These are phyloP conservation scores for Yamadazyma scolyti DNA, from an alignment of 805 yeast species.

Conservation along the genomic window DNA sequence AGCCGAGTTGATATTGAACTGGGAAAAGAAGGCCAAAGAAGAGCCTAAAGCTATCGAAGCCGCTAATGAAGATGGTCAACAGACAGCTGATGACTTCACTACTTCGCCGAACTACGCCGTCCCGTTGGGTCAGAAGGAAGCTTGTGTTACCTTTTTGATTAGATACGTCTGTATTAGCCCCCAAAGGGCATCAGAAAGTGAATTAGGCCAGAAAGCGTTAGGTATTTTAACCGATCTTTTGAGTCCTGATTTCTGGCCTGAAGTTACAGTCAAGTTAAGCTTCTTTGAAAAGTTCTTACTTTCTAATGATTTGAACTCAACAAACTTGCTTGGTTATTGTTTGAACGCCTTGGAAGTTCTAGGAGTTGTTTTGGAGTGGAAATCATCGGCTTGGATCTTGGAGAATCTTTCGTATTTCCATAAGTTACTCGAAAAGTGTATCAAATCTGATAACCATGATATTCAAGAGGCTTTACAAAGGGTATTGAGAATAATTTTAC, in stretches of 20 bases:
- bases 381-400: slow-evolving; percentile 73
- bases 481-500: slow-evolving; percentile 64
- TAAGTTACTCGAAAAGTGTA: slow-evolving; percentile 71
- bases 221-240: slow-evolving; percentile 71
- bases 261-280: slow-evolving; percentile 78
- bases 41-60: slow-evolving; percentile 4
- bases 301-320: slow-evolving; percentile 68
- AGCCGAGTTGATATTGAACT: slow-evolving; percentile 76
- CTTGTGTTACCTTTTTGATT: slow-evolving; percentile 83
- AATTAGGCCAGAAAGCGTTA: slow-evolving; percentile 76
- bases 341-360: slow-evolving; percentile 89
- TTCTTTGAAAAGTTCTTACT: slow-evolving; percentile 86
- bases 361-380: slow-evolving; percentile 77
- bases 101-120: slow-evolving; percentile 52
- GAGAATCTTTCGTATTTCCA: slow-evolving; percentile 67
- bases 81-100: slow-evolving; percentile 31
- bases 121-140: slow-evolving; percentile 80
- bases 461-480: slow-evolving; percentile 81
- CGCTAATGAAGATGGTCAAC: slow-evolving; percentile 4
- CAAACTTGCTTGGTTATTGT: slow-evolving; percentile 71
- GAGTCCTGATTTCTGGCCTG: slow-evolving; percentile 78
- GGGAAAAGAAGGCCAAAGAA: slow-evolving; percentile 64
- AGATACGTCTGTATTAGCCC: slow-evolving; percentile 85
- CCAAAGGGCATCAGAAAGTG: slow-evolving; percentile 79
- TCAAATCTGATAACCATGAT: slow-evolving; percentile 79